Base-by-base conservation (phyloP, 75 land plant species). In the Pinus albicaulis region DNA sequence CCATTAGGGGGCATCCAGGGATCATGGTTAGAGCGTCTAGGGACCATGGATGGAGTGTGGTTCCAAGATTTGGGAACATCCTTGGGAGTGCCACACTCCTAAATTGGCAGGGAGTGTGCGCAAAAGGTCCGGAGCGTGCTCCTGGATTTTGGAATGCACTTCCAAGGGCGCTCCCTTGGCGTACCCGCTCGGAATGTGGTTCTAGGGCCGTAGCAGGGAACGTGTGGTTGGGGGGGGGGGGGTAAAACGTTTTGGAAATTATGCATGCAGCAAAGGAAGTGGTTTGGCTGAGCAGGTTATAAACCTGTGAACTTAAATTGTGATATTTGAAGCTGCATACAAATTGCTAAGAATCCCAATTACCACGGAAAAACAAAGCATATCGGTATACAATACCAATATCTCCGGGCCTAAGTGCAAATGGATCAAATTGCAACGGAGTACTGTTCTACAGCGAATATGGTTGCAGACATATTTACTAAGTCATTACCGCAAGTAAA, bases 351-450 rank as follows among this genome's bases (percentile, higher is more conserved):
- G 71, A 61, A 76, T 52, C 72, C 73, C 20, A 64, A 60, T 4
- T 62, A 59, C 71, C 73, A 64, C n/a, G 12, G 31, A 34, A 6
- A 44, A 34, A 31, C 77, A 44, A 72, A 78, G 56, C 76, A 77
- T 48, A 77, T 72, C 16, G 75, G 31, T 20, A 72, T 72, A 3
- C 36, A 56, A 2, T 72, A 56, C 28, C 77, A 78, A 24, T 78
- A 71, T 31, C 1, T 71, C 5, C 4, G 26, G 7, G 63, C 24
- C 25, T 10, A 60, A 38, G 41, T 61, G 63, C 26, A 61, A 22
- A 61, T 7, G 23, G 26, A 25, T 22, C 63, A 61, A 61, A 25
- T 61, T 61, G 63, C 11, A 61, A 61, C 25, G 28, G 15, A 61
- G 63, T 61, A 61, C 63, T 25, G 26, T 25, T 61, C 13, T 61